phyloP scores from a whole-genome alignment of 2,329 filamentous ascomycete species.

The Pseudogymnoascus sp. region DNA sequence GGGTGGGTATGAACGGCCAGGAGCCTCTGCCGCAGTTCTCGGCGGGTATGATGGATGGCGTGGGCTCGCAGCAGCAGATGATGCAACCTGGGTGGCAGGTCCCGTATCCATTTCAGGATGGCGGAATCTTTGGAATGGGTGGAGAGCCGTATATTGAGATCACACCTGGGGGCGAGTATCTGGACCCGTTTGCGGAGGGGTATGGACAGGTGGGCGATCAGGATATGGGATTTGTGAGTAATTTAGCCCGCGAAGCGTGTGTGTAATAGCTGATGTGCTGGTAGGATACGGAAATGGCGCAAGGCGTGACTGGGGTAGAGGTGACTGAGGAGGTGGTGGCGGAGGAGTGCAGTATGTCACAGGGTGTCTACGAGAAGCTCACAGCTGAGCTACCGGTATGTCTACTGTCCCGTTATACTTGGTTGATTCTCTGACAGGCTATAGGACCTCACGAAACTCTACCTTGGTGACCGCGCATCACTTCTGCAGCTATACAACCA shows the following conservation, averaged over 20 bases:
- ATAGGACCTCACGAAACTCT: neutral
- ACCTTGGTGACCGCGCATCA: neutral
- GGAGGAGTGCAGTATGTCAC: conserved; percentile 1
- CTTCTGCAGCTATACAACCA: conserved; percentile 4
- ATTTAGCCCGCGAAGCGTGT: neutral
- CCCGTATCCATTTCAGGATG: conserved; percentile 9
- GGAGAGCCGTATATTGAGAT: neutral
- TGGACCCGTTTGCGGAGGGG: conserved; percentile 7
- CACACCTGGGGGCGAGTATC: neutral
- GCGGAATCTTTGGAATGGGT: conserved; percentile 8
- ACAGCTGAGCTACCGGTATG: conserved; percentile 7
- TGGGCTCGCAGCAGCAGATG: neutral
- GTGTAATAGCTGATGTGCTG: neutral
- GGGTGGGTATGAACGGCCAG: neutral
- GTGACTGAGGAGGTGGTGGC: neutral
- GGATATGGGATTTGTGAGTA: conserved; percentile 4
- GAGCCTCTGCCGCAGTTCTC: neutral
- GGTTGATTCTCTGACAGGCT: neutral
- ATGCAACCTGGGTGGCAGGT: neutral
- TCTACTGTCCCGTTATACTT: neutral
- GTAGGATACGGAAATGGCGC: conserved; percentile 7
- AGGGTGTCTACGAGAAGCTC: neutral
- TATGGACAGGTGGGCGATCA: conserved; percentile 4
- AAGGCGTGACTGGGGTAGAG: neutral
- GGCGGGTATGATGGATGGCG: neutral